Base-by-base conservation (phyloP, 768 basidiomycete species). In the Boletus bicolor region DNA sequence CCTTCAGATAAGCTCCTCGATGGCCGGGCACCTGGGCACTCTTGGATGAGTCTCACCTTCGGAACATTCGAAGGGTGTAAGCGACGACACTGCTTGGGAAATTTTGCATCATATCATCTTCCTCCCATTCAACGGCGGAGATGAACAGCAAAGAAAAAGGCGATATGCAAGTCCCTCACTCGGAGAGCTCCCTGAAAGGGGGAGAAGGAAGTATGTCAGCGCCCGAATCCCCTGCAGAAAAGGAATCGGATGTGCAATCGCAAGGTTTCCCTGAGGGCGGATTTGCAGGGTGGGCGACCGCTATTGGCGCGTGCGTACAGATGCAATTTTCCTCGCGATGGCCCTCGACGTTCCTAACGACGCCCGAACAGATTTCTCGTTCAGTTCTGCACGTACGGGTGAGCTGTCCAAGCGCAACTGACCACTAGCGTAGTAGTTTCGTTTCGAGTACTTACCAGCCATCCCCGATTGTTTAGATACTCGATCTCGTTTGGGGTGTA, bases 401-500 rank as follows among this genome's bases (percentile, higher is more conserved):
- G 32, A 63, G 66, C 34, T 19, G 12, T 19, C 17, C 17, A 11
- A 15, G 11, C 38, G 12, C 42, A 19, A 12, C 32, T 4, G 19
- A 30, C 3, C 14, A 12, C 39, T 15, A 12, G 38, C 8, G 14
- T 11, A 9, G n/a, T 24, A 4, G 30, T 8, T 43, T 12, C 26
- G 30, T 42, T 44, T 30, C 44, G 28, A 44, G 4, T 17, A 17
- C 55, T 58, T 17, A 43, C 48, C 17, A 17, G 4, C 2, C 21
- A 24, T 24, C 30, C 7, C 10, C 15, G 21, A 41, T 48, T 19
- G 0, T 56, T 44, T 41, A 76, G 76, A 44, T 75, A 75, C 45
- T 59, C 71, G 10, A 66, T 71, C 32, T 71, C 75, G 4, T 78
- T 75, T 30, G 77, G 77, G 19, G 77, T 76, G 44, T 78, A 78